Conservation (phyloP, 345 rosid species). For the Murraya paniculata region DNA sequence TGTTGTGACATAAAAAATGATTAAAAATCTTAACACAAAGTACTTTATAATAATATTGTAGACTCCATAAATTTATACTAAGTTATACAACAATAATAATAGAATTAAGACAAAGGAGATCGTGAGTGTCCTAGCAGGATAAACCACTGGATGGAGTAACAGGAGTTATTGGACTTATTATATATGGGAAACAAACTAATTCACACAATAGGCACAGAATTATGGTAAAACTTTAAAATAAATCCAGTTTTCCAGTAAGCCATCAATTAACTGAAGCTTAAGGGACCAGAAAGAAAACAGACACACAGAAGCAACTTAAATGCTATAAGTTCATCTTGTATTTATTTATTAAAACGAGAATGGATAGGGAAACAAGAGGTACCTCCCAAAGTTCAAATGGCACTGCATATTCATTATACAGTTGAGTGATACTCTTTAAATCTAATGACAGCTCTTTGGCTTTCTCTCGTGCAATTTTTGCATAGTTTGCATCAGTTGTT, state of each 20-base stretch:
- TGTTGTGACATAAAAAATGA: neutral
- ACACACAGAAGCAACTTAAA: neutral
- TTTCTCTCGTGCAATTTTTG: conserved; percentile 65
- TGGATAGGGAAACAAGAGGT: conserved; percentile 18
- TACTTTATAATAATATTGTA: neutral
- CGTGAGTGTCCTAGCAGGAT: neutral
- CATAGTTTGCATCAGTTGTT: conserved; percentile 41
- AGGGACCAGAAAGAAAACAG: neutral
- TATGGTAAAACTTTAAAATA: neutral
- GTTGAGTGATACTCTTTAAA: conserved; percentile 89
- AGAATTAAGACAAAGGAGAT: neutral
- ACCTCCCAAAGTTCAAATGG: conserved; percentile 99
- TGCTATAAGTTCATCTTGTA: neutral
- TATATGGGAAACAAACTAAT: neutral
- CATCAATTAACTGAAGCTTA: neutral
- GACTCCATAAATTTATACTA: neutral
- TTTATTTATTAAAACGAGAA: conserved; percentile 8
- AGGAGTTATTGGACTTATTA: neutral
- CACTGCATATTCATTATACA: conserved; percentile 95
- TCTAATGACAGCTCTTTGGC: conserved; percentile 85
- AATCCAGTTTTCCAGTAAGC: neutral
- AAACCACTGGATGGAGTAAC: neutral
- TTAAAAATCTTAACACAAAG: neutral
- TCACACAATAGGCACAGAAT: too few species aligned
- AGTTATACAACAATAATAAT: neutral